Percentiles rank a stretch among this genome's conserved stretches.
Conservation (phyloP, 208 protist genomes). For the Vickermania ingenoplastis region DNA sequence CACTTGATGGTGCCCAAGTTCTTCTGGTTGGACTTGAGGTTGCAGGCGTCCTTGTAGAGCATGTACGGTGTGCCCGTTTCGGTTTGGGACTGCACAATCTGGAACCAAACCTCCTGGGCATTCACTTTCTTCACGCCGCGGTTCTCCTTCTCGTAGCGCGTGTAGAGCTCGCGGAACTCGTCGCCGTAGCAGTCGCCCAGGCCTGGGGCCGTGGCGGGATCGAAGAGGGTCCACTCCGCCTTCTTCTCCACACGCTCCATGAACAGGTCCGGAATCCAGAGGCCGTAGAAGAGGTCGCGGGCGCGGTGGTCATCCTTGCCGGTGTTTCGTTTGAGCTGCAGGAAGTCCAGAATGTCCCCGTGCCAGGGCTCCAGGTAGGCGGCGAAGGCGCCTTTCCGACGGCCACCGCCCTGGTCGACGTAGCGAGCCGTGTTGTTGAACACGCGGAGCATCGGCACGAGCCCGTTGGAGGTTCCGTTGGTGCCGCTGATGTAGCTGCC, state of each 20-base stretch:
- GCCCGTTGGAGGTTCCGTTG: constrained; percentile 95
- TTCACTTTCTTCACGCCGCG: constrained; percentile 75
- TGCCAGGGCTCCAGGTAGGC: constrained; percentile 99
- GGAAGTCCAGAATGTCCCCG: constrained; percentile 97
- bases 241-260: constrained; percentile 97
- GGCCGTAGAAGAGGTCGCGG: constrained; percentile 98
- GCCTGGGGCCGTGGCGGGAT: constrained; percentile 93
- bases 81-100: constrained; percentile 97
- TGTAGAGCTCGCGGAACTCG: constrained; percentile 94
- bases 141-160: constrained; percentile 90
- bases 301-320: constrained; percentile 96
- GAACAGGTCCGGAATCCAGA: constrained; percentile 99
- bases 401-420: constrained; percentile 97
- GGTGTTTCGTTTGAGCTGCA: constrained; percentile 96
- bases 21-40: constrained; percentile 98
- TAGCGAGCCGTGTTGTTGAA: constrained; percentile 99
- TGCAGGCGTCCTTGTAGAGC: constrained; percentile 99
- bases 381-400: constrained; percentile 98
- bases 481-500: constrained; percentile 98
- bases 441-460: constrained; percentile 99
- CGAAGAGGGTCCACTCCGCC: constrained; percentile 96
- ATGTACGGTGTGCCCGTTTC: constrained; percentile 99
- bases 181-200: constrained; percentile 95
- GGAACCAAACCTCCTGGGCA: constrained; percentile 98
- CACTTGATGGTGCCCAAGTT: constrained; percentile 99